A percentile compares a stretch with the other conserved stretches of the same genome.
These are phyloP conservation scores for Thielaviopsis ethacetica DNA, from an alignment of 2,329 filamentous ascomycete species.

Conservation along the genomic window DNA sequence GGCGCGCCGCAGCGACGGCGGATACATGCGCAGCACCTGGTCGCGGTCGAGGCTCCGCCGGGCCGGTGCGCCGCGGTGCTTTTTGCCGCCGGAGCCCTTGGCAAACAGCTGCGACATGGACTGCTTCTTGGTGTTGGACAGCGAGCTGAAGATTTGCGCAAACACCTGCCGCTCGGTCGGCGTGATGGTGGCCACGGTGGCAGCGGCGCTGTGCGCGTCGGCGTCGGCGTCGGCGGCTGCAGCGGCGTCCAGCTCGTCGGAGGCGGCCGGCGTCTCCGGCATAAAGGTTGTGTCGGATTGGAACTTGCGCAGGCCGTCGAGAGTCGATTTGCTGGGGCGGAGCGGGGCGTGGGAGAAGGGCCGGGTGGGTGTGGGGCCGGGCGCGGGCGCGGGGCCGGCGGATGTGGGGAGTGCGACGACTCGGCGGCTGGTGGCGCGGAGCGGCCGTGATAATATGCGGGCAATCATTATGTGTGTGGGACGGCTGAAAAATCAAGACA, in stretches of 20 bases:
- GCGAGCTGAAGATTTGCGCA: conserved; percentile 35
- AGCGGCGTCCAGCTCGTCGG: too few relatives aligned
- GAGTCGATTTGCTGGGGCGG: not conserved
- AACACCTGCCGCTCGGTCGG: conserved; percentile 41
- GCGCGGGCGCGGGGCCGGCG: too few relatives aligned
- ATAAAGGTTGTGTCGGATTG: not conserved
- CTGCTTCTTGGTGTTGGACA: conserved; percentile 13
- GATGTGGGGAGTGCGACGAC: not conserved
- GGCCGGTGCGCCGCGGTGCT: not conserved
- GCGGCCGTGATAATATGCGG: not conserved
- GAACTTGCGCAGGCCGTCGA: not conserved
- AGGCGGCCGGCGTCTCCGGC: too few relatives aligned
- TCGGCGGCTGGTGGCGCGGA: not conserved
- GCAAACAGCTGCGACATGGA: not conserved
- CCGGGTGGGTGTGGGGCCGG: too few relatives aligned
- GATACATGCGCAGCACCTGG: conserved; percentile 23
- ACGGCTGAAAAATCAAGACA: not conserved
- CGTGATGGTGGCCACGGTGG: conserved; percentile 35
- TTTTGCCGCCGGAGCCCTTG: not conserved
- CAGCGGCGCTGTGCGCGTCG: conserved; percentile 11
- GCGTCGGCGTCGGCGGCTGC: not conserved
- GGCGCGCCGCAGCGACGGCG: conserved; percentile 23
- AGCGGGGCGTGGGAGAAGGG: not conserved
- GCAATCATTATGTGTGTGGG: not conserved
- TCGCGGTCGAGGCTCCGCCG: not conserved